phyloP scores from a whole-genome alignment of 164 flowering plant genomes.

The Buxus sempervirens region DNA sequence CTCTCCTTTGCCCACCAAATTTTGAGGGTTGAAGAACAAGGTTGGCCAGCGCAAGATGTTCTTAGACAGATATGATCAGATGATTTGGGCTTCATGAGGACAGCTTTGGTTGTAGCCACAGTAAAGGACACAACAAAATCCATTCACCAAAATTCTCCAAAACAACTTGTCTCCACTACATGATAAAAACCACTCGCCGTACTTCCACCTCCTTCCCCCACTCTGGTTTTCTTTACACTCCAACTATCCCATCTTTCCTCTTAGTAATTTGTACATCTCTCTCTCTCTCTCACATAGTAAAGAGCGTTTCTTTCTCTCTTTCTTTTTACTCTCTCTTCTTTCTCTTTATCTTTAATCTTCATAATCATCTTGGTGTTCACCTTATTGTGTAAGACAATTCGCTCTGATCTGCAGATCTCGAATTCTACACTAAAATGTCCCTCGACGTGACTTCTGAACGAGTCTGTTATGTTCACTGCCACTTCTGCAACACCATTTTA shows the following conservation, averaged over 20 bases:
- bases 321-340: background rate
- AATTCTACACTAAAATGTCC: constrained; percentile 32
- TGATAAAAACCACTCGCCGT: constrained; percentile 11
- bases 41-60: no score
- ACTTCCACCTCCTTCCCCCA: background rate
- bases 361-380: background rate
- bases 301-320: background rate
- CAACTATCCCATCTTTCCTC: constrained; percentile 16
- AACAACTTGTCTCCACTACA: constrained; percentile 16
- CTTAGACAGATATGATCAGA: no score
- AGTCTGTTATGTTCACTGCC: constrained; percentile 91
- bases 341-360: background rate
- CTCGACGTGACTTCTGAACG: constrained; percentile 67
- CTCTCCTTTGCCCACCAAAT: no score
- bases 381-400: background rate
- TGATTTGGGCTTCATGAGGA: no score
- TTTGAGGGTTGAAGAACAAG: no score
- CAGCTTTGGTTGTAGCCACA: no score
- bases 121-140: no score
- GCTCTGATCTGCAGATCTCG: constrained; percentile 16
- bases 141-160: background rate
- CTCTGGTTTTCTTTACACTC: constrained; percentile 10
- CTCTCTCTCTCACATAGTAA: constrained; percentile 4
- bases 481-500: constrained; percentile 91
- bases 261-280: constrained; percentile 1